These are phyloP conservation scores for Hemisphaericaspora xylanilytica DNA, from an alignment of 1,139 yeast genomes.

Conservation along the genomic window DNA sequence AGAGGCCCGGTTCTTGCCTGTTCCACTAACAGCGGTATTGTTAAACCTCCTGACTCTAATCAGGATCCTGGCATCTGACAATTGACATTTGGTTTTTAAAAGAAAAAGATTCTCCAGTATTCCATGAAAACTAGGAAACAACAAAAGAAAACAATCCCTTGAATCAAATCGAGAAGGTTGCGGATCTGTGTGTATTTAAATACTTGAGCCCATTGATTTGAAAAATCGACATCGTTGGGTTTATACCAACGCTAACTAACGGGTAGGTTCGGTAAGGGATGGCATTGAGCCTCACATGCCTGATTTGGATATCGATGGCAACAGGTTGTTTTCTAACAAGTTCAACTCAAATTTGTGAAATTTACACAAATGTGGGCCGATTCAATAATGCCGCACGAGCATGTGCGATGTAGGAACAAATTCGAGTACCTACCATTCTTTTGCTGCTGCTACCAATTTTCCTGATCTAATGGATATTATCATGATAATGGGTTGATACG, in stretches of 20 bases:
- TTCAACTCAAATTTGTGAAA: neutral
- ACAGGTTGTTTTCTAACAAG: too few species aligned
- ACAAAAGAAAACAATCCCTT: neutral
- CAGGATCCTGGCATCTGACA: too few species aligned
- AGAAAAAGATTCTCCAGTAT: too few species aligned
- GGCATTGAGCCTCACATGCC: constrained; percentile 10
- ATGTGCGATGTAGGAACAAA: too few species aligned
- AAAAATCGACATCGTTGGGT: neutral
- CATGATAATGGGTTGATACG: too few species aligned
- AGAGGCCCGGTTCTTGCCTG: too few species aligned
- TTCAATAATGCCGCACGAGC: too few species aligned
- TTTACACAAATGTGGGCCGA: neutral
- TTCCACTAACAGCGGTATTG: too few species aligned
- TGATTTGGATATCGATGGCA: neutral
- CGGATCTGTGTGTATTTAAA: neutral
- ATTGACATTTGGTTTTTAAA: neutral
- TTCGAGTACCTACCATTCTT: too few species aligned
- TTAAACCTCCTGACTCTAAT: too few species aligned
- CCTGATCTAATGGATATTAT: too few species aligned
- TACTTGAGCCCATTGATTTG: neutral
- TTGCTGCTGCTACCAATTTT: too few species aligned
- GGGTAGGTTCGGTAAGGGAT: constrained; percentile 8
- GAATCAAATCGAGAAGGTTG: neutral
- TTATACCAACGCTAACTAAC: constrained; percentile 6
- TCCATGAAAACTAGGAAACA: neutral